A percentile compares a stretch with the other conserved stretches of the same genome.
phyloP scores from a whole-genome alignment of 345 rosid species.

The Orychophragmus violaceus region DNA sequence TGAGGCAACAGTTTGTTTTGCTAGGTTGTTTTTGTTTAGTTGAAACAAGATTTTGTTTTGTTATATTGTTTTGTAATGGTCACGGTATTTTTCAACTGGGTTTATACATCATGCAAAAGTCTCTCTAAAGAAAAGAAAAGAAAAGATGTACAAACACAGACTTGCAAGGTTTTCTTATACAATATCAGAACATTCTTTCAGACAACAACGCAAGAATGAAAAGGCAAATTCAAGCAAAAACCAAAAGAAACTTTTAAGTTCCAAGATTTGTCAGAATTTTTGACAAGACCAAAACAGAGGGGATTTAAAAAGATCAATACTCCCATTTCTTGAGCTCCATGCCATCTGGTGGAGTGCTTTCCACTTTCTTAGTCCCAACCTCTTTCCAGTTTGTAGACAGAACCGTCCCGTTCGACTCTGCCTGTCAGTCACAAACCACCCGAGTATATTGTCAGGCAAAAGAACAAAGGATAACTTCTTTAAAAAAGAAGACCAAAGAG shows the following conservation, averaged over 20 bases:
- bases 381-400: constrained; percentile 84
- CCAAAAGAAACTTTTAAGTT: not conserved
- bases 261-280: not conserved
- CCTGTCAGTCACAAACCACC: constrained; percentile 30
- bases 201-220: not conserved
- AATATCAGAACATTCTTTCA: not conserved
- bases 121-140: not conserved
- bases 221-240: not conserved
- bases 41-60: not conserved
- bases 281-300: not conserved
- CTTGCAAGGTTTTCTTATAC: not conserved
- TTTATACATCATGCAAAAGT: not conserved
- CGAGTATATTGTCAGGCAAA: not conserved
- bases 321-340: constrained; percentile 86
- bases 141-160: not conserved
- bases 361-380: constrained; percentile 71
- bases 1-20: not conserved
- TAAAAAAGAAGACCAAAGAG: not conserved
- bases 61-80: not conserved
- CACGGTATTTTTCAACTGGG: not conserved
- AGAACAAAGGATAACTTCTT: not conserved
- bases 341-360: constrained; percentile 71
- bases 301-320: constrained; percentile 20
- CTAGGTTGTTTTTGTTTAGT: not conserved
- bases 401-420: constrained; percentile 74